Evolutionary conservation across 208 protist genomes (phyloP).

Genomic region (Vickermania spadyakhi): DNA sequence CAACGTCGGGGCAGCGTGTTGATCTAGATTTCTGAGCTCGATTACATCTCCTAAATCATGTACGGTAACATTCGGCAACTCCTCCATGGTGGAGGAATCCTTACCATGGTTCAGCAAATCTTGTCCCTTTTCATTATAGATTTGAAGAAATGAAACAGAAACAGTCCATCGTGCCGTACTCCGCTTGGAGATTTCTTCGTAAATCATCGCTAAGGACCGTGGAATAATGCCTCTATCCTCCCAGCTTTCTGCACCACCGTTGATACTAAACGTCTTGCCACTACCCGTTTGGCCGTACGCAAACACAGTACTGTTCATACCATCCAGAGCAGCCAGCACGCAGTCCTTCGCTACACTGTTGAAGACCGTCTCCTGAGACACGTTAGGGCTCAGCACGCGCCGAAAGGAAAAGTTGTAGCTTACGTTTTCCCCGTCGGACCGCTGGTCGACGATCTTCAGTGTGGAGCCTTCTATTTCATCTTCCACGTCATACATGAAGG

Average conservation of each 20-base stretch:
- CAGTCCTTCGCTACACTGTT: constrained; percentile 76
- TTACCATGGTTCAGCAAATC: constrained; percentile 79
- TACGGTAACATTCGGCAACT: constrained; percentile 52
- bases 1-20: constrained; percentile 56
- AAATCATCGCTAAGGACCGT: constrained; percentile 72
- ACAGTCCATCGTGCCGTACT: constrained; percentile 26
- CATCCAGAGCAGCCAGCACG: constrained; percentile 62
- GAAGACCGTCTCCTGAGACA: constrained; percentile 78
- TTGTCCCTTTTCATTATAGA: constrained; percentile 89
- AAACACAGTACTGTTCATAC: constrained; percentile 86
- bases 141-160: constrained; percentile 79
- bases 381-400: constrained; percentile 63
- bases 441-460: constrained; percentile 31
- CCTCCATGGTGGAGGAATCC: constrained; percentile 81
- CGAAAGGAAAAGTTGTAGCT: constrained; percentile 73
- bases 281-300: constrained; percentile 89
- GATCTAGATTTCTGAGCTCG: constrained; percentile 46
- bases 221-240: constrained; percentile 83
- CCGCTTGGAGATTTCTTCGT: constrained; percentile 46
- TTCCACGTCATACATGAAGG: constrained; percentile 22
- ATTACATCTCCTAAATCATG: constrained; percentile 59
- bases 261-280: constrained; percentile 89
- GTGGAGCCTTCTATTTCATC: constrained; percentile 35
- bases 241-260: constrained; percentile 81
- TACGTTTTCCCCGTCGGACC: constrained; percentile 33